These are phyloP conservation scores for Trichoderma asperellum DNA, from an alignment of 2,329 filamentous ascomycete genomes.

Conservation along the genomic window DNA sequence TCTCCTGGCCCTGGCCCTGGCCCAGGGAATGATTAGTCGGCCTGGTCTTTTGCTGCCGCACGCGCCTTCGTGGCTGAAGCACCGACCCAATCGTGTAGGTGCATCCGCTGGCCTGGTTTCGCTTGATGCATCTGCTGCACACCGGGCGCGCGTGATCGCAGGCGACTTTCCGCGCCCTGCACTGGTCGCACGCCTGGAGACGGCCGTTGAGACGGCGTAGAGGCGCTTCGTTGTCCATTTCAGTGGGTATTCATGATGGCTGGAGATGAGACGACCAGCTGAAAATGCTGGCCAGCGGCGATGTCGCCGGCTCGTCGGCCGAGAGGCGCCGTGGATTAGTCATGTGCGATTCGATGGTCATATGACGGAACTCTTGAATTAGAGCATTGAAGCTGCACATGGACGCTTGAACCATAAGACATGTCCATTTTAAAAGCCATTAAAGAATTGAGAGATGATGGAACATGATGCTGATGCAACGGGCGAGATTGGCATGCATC, in stretches of 20 bases:
- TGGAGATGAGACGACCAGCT: background rate
- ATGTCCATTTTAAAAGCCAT: background rate
- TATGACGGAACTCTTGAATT: background rate
- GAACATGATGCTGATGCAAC: background rate
- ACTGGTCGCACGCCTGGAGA: constrained; percentile 40
- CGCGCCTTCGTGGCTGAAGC: constrained; percentile 15
- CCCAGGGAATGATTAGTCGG: background rate
- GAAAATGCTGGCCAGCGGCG: background rate
- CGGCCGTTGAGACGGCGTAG: constrained; percentile 38
- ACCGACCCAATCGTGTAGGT: constrained; percentile 37
- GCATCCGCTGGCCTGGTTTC: constrained; percentile 40
- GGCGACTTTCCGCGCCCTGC: constrained; percentile 45
- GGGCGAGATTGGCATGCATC: background rate
- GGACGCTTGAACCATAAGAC: background rate
- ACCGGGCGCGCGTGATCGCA: constrained; percentile 46
- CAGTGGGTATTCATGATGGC: background rate
- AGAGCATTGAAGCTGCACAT: background rate
- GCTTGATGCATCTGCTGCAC: constrained; percentile 45
- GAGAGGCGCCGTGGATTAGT: constrained; percentile 3
- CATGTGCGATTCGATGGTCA: background rate
- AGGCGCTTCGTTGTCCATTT: background rate
- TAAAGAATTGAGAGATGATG: background rate
- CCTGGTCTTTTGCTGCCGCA: background rate
- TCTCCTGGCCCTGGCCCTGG: background rate
- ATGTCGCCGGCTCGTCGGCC: background rate